phyloP scores from a whole-genome alignment of 768 basidiomycete genomes.

The Coprinopsis cinerea region DNA sequence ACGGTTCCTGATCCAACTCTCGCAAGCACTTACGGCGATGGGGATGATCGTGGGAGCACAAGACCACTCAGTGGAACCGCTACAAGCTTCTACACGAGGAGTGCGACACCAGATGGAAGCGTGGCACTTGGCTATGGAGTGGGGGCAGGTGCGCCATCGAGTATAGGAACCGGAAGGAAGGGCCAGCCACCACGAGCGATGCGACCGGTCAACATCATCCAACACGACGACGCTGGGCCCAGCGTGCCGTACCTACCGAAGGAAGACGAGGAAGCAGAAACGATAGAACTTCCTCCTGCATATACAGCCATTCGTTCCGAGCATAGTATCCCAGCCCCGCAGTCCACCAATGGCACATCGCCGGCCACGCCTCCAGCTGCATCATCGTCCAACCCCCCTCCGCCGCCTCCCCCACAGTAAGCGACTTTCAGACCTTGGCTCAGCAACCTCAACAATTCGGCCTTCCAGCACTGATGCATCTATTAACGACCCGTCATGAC shows the following conservation, averaged over 20 bases:
- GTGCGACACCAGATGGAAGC: constrained; percentile 40
- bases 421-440: no score
- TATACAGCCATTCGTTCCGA: constrained; percentile 65
- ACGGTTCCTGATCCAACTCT: constrained; percentile 59
- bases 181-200: constrained; percentile 45
- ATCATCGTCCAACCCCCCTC: no score
- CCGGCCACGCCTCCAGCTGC: no score
- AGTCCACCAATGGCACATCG: no score
- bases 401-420: no score
- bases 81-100: constrained; percentile 33
- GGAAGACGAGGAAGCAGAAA: constrained; percentile 50
- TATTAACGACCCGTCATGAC: no score
- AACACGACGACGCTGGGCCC: constrained; percentile 80
- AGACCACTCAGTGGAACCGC: constrained; percentile 35
- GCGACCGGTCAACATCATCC: constrained; percentile 73
- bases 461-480: no score
- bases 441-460: no score
- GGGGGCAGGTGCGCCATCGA: constrained; percentile 22
- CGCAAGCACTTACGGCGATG: constrained; percentile 26
- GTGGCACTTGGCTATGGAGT: constrained; percentile 14
- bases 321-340: no score
- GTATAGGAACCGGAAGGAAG: constrained; percentile 31
- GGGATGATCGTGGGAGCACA: background rate
- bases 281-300: constrained; percentile 78
- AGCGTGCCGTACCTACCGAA: constrained; percentile 25